Percentiles rank a stretch among this genome's conserved stretches.
phyloP scores from a whole-genome alignment of 768 basidiomycete genomes.

The Tylopilus sp. region DNA sequence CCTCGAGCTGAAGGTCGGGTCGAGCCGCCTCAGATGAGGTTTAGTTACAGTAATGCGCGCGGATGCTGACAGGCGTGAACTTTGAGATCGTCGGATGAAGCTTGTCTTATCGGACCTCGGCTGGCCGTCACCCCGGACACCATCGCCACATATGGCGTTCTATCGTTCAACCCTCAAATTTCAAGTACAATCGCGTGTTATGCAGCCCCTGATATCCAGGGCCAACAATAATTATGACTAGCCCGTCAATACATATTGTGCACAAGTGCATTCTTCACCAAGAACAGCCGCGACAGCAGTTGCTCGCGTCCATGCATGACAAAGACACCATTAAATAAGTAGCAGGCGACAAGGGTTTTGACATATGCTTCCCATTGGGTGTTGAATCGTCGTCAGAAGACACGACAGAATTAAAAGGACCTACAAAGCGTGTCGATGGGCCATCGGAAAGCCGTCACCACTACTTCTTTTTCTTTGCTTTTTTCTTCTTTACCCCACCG shows the following conservation, averaged over 20 bases:
- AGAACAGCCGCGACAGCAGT: background rate
- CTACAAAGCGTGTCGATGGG: conserved; percentile 9
- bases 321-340: conserved; percentile 8
- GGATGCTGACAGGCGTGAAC: conserved; percentile 4
- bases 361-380: background rate
- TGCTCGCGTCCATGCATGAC: background rate
- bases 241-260: background rate
- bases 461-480: conserved; percentile 76
- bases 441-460: conserved; percentile 5
- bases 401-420: conserved; percentile 5
- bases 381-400: conserved; percentile 1
- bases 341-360: background rate
- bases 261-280: background rate
- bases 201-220: conserved; percentile 4
- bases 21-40: conserved; percentile 21
- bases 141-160: background rate
- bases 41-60: conserved; percentile 11
- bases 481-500: conserved; percentile 80
- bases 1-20: conserved; percentile 4
- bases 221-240: background rate
- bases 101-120: conserved; percentile 4
- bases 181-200: background rate
- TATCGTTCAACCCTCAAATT: background rate
- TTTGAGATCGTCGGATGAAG: background rate
- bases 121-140: conserved; percentile 22